These are phyloP conservation scores for Penicillium psychrofluorescens DNA, from an alignment of 495 filamentous ascomycete genomes.

Conservation along the genomic window DNA sequence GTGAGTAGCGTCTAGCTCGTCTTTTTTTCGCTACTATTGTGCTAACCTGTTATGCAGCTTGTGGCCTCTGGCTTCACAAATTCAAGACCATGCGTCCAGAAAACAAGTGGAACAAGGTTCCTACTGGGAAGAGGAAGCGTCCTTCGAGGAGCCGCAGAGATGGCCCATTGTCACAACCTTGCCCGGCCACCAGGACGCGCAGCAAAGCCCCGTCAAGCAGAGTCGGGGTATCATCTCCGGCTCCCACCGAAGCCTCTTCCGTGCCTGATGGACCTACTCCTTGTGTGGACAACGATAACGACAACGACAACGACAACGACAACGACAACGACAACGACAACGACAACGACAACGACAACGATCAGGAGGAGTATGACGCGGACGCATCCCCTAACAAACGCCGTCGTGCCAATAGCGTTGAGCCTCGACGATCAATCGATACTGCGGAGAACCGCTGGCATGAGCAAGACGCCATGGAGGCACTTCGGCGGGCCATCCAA, in stretches of 20 bases:
- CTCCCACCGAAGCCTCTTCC: slow-evolving; percentile 35
- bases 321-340: slow-evolving; percentile 17
- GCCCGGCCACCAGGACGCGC: slow-evolving; percentile 22
- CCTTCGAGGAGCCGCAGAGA: slow-evolving; percentile 28
- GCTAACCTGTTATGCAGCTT: slow-evolving; percentile 32
- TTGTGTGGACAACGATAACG: slow-evolving; percentile 20
- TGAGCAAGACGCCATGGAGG: slow-evolving; percentile 48
- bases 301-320: slow-evolving; percentile 18
- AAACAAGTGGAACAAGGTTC: slow-evolving; percentile 70
- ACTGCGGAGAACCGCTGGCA: slow-evolving; percentile 29
- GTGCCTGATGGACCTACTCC: slow-evolving; percentile 33
- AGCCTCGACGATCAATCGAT: slow-evolving; percentile 26
- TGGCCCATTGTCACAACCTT: slow-evolving; percentile 23
- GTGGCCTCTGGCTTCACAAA: slow-evolving; percentile 88
- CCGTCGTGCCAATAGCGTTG: slow-evolving; percentile 34
- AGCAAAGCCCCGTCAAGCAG: slow-evolving; percentile 22
- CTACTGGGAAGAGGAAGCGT: slow-evolving; percentile 37
- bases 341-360: slow-evolving; percentile 23
- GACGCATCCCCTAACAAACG: slow-evolving; percentile 22
- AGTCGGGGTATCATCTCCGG: slow-evolving; percentile 32
- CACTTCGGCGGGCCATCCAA: slow-evolving; percentile 56
- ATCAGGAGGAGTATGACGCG: slow-evolving; percentile 13
- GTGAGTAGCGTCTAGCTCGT: too few species aligned
- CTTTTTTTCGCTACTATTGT: too few species aligned
- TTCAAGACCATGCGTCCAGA: slow-evolving; percentile 76